phyloP scores from a whole-genome alignment of 1,139 yeast genomes.

The Debaryomyces coudertii region DNA sequence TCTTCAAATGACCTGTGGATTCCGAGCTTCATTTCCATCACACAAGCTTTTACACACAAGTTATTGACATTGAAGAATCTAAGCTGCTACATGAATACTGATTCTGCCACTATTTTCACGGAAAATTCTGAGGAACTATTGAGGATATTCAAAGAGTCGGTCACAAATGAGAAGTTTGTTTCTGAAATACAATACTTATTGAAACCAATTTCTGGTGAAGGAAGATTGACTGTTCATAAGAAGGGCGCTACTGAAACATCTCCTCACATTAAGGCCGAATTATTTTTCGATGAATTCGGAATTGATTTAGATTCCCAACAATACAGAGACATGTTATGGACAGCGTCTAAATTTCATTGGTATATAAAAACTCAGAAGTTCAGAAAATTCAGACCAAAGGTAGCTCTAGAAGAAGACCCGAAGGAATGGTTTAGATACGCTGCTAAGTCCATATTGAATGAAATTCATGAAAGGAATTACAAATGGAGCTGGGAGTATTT shows the following conservation, averaged over 20 bases:
- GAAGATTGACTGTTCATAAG: constrained; percentile 81
- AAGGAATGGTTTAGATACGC: constrained; percentile 82
- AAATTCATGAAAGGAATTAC: constrained; percentile 77
- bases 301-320: constrained; percentile 83
- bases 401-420: constrained; percentile 66
- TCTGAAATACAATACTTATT: constrained; percentile 63
- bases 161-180: constrained; percentile 24
- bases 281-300: constrained; percentile 86
- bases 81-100: constrained; percentile 86
- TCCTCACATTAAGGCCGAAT: constrained; percentile 78
- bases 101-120: constrained; percentile 50
- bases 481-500: constrained; percentile 92
- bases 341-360: constrained; percentile 81
- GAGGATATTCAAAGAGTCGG: constrained; percentile 38
- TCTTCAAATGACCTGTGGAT: constrained; percentile 87
- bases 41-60: constrained; percentile 72
- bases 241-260: constrained; percentile 64
- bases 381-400: constrained; percentile 68
- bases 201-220: constrained; percentile 88
- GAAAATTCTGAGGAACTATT: constrained; percentile 50
- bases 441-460: constrained; percentile 69
- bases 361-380: constrained; percentile 76
- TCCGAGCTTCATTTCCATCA: constrained; percentile 79
- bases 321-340: constrained; percentile 78
- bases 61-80: constrained; percentile 74